Conservation (phyloP, 768 basidiomycete species). For the Pleurotus sapidus region DNA sequence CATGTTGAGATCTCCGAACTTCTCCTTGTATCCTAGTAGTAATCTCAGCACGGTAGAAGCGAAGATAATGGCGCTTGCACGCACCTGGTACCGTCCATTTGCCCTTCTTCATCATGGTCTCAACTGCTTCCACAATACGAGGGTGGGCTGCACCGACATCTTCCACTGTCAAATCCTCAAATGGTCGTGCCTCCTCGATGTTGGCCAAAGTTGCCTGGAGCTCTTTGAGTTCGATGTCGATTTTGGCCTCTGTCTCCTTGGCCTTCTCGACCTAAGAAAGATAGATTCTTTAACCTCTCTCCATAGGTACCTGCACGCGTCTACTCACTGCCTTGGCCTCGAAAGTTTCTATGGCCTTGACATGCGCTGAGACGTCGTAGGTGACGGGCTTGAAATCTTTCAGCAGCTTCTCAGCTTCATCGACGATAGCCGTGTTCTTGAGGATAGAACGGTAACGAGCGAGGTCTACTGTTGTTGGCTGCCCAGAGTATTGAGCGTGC, state of each 20-base stretch:
- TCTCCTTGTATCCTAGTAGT: constrained; percentile 81
- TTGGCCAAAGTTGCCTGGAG: constrained; percentile 93
- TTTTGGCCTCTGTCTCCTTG: constrained; percentile 84
- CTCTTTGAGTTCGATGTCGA: constrained; percentile 86
- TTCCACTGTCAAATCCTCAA: constrained; percentile 90
- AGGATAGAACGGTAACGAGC: constrained; percentile 87
- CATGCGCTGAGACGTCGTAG: constrained; percentile 84
- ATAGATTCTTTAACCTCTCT: too few species aligned
- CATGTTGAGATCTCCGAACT: constrained; percentile 92
- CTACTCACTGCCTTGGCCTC: constrained; percentile 84
- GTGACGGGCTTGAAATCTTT: constrained; percentile 91
- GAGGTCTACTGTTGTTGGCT: constrained; percentile 86
- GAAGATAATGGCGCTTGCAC: constrained; percentile 11
- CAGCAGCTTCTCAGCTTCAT: constrained; percentile 88
- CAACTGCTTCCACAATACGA: constrained; percentile 85
- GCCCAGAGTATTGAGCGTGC: constrained; percentile 55
- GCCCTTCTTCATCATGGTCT: constrained; percentile 95
- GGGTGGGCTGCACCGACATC: constrained; percentile 94
- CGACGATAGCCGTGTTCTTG: constrained; percentile 90
- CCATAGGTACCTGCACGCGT: too few species aligned
- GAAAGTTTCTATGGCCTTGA: constrained; percentile 96
- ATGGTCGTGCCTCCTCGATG: constrained; percentile 96
- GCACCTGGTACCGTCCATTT: constrained; percentile 97
- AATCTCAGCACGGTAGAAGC: not conserved
- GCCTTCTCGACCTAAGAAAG: constrained; percentile 75